Percentiles rank a stretch among this genome's conserved stretches.
phyloP scores from a whole-genome alignment of 352 stramenopile genomes.

The Phytophthora rubi region DNA sequence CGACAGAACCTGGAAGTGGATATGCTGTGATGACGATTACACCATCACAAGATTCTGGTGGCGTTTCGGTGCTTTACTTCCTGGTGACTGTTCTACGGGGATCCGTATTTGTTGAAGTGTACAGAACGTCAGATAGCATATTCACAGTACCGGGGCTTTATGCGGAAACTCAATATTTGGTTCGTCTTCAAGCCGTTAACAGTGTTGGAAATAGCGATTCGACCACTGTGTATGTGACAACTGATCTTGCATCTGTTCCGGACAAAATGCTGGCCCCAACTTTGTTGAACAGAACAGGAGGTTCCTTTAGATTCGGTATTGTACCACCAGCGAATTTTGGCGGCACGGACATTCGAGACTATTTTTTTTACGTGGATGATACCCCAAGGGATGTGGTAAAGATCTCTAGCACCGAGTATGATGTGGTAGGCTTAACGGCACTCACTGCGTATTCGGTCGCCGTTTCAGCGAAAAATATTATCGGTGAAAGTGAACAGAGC shows the following conservation, averaged over 20 bases:
- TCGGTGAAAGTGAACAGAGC: constrained; percentile 39
- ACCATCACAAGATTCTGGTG: constrained; percentile 41
- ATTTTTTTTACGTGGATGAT: constrained; percentile 42
- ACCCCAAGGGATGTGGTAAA: not conserved
- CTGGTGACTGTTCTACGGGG: constrained; percentile 21
- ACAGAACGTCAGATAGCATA: constrained; percentile 16
- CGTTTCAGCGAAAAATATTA: constrained; percentile 39
- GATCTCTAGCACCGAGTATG: constrained; percentile 30
- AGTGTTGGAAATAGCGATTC: constrained; percentile 29
- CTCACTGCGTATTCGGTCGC: constrained; percentile 38
- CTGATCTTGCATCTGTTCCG: constrained; percentile 33
- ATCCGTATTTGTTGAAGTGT: constrained; percentile 21
- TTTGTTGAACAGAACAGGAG: constrained; percentile 39
- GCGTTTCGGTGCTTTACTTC: constrained; percentile 32
- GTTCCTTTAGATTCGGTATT: constrained; percentile 37
- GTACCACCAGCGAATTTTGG: constrained; percentile 47
- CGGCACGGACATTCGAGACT: constrained; percentile 36
- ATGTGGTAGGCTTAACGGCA: constrained; percentile 42
- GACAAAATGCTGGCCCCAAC: constrained; percentile 22
- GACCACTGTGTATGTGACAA: constrained; percentile 18
- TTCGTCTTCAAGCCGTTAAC: constrained; percentile 40
- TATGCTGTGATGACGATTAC: constrained; percentile 30
- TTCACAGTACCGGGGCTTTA: constrained; percentile 39
- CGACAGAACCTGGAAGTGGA: constrained; percentile 35
- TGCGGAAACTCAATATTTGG: constrained; percentile 41